These are phyloP conservation scores for Coemansia sp. DNA, from an alignment of 192 early-diverging fungal species.

Conservation along the genomic window DNA sequence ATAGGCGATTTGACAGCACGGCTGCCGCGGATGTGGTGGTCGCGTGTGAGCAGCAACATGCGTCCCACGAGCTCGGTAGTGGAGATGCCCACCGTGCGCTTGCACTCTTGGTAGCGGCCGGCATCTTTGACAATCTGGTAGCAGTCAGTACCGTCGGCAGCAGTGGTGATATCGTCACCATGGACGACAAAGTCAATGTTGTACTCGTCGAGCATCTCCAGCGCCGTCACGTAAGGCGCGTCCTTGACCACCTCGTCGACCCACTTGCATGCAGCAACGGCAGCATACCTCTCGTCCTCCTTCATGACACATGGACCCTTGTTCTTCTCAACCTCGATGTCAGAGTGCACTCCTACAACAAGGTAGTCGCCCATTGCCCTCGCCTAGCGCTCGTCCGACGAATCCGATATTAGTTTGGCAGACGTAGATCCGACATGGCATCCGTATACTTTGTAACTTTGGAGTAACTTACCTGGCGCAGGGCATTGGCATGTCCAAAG, in stretches of 20 bases:
- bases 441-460: not conserved
- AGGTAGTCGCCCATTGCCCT: constrained; percentile 93
- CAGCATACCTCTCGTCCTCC: constrained; percentile 93
- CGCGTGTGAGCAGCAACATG: constrained; percentile 89
- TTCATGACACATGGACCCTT: constrained; percentile 98
- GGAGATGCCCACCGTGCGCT: constrained; percentile 94
- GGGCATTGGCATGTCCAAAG: constrained; percentile 94
- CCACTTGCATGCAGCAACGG: constrained; percentile 97
- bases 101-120: constrained; percentile 92
- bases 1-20: constrained; percentile 56
- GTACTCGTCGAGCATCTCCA: constrained; percentile 84
- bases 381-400: constrained; percentile 56
- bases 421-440: not conserved
- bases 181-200: constrained; percentile 95
- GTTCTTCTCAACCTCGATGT: constrained; percentile 87
- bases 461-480: constrained; percentile 73
- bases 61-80: constrained; percentile 96
- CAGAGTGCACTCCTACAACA: constrained; percentile 95
- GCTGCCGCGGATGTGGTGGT: constrained; percentile 76
- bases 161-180: constrained; percentile 96
- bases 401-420: not conserved
- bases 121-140: constrained; percentile 96
- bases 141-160: constrained; percentile 95
- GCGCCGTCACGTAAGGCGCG: constrained; percentile 88
- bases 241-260: constrained; percentile 89